Evolutionary conservation across 2,329 filamentous ascomycete species (phyloP).

Genomic region (Ophiosphaerella korrae): DNA sequence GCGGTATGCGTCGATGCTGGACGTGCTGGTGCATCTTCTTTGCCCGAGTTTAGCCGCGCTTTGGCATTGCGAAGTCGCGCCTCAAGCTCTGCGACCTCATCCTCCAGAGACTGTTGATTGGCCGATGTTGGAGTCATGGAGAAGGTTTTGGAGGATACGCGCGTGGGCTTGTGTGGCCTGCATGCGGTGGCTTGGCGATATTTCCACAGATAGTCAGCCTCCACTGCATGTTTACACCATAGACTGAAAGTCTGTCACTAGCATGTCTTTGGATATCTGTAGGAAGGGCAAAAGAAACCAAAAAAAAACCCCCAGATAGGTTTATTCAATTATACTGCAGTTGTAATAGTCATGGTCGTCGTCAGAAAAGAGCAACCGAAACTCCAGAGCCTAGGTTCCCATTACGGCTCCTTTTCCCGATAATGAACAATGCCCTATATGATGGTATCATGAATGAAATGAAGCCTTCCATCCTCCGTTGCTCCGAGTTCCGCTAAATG

Average conservation of each 20-base stretch:
- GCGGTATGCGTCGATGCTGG: conserved; percentile 19
- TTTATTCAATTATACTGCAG: background rate
- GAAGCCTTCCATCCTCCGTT: background rate
- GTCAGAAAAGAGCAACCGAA: conserved; percentile 6
- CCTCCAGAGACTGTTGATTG: conserved; percentile 38
- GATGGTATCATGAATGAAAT: conserved; percentile 6
- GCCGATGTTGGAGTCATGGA: conserved; percentile 32
- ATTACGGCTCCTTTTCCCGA: background rate
- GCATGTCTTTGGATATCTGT: no score
- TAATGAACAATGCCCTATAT: background rate
- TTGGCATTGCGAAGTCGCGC: conserved; percentile 54
- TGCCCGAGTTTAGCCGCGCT: conserved; percentile 51
- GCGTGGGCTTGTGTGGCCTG: conserved; percentile 7
- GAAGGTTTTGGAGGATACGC: conserved; percentile 15
- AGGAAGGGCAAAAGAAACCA: no score
- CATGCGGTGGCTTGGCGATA: conserved; percentile 24
- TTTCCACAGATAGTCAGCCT: conserved; percentile 13
- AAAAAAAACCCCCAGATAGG: no score
- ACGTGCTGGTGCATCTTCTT: conserved; percentile 1
- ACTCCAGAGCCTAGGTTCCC: background rate
- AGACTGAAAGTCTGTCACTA: background rate
- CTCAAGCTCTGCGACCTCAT: conserved; percentile 67
- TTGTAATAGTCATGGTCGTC: conserved; percentile 16
- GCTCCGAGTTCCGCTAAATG: background rate
- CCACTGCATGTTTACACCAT: background rate